Evolutionary conservation across 768 basidiomycete species (phyloP), one percentile per base, ranked within the genome.

Genomic region (Mycena leptocephala): DNA sequence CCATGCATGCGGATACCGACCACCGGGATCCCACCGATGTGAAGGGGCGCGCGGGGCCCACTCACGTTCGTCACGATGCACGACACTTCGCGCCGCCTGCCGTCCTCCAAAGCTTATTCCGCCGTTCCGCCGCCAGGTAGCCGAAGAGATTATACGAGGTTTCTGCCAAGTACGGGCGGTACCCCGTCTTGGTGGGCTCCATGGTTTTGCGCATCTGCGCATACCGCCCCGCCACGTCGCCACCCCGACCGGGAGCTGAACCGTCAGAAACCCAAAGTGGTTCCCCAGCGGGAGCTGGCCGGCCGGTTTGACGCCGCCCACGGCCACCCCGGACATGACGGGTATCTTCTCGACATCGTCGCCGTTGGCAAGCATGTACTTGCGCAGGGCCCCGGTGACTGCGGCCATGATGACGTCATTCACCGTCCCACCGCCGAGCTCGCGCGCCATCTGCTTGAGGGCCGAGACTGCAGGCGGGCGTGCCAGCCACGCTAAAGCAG

Each of bases 341-440:
- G 62, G 33, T 3, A 43, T 59, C 16, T 24, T 28, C 6, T 37
- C 26, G 46, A 46, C 35, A 11, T 64, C 62, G 48, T 72, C 71
- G 11, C 48, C 62, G 35, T 51, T 24, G 16, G 35, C 48, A n/a
- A 5, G 62, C 48, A 62, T 63, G 43, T 73, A 67, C 24, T 1
- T 55, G 48, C 72, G 72, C 20, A 73, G 64, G 1, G 43, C 53
- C 10, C 72, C 64, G n/a, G 64, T 37, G 11, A 66, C 55, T 16
- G 55, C 72, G 32, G 63, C 53, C 39, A 73, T 7, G 24, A 66
- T 18, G 71, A 73, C 64, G 64, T 73, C 64, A 22, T 73, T 66
- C 6, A 66, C 63, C 28, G 72, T 73, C 18, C 71, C 71, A 8
- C 72, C 72, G 37, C 72, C 72, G 41, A 66, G 26, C 13, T 14